A percentile compares a stretch with the other conserved stretches of the same genome.
Evolutionary conservation across 2,329 filamentous ascomycete genomes (phyloP).

Genomic region (Clarireedia paspali): DNA sequence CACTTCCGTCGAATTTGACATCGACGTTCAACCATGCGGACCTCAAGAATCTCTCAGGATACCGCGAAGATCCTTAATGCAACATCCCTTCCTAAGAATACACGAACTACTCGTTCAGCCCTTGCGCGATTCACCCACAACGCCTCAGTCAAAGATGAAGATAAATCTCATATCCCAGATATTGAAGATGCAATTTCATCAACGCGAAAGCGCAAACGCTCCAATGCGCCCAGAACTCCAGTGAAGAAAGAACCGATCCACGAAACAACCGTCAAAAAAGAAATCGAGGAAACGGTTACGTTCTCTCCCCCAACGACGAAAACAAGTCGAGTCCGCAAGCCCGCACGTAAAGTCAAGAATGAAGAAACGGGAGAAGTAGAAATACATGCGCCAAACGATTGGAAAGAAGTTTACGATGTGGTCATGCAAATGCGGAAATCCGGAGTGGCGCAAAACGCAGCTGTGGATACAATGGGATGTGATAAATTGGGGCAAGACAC

Average conservation of each 20-base stretch:
- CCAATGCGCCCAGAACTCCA: constrained; percentile 7
- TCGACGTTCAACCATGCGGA: constrained; percentile 25
- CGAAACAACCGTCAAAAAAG: constrained; percentile 33
- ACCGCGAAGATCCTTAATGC: constrained; percentile 47
- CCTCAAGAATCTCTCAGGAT: constrained; percentile 51
- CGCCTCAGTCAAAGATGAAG: constrained; percentile 21
- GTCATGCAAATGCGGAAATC: constrained; percentile 68
- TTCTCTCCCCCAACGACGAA: constrained; percentile 24
- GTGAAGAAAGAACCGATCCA: constrained; percentile 42
- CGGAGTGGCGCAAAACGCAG: constrained; percentile 59
- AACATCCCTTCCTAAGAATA: constrained; percentile 32
- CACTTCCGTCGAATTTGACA: neutral
- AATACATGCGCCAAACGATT: constrained; percentile 62
- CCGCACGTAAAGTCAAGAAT: constrained; percentile 38
- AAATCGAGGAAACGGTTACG: constrained; percentile 28
- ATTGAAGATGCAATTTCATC: constrained; percentile 48
- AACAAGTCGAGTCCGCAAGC: constrained; percentile 36
- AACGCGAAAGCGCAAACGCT: constrained; percentile 41
- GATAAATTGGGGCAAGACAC: constrained; percentile 3
- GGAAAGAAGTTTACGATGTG: constrained; percentile 72
- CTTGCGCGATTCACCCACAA: constrained; percentile 41
- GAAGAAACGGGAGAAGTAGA: constrained; percentile 34
- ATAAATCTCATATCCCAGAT: constrained; percentile 30
- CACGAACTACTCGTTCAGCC: constrained; percentile 42
- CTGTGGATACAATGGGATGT: constrained; percentile 79